Evolutionary conservation across 1,139 yeast genomes (phyloP).

Genomic region (Suhomyces yuchorum): DNA sequence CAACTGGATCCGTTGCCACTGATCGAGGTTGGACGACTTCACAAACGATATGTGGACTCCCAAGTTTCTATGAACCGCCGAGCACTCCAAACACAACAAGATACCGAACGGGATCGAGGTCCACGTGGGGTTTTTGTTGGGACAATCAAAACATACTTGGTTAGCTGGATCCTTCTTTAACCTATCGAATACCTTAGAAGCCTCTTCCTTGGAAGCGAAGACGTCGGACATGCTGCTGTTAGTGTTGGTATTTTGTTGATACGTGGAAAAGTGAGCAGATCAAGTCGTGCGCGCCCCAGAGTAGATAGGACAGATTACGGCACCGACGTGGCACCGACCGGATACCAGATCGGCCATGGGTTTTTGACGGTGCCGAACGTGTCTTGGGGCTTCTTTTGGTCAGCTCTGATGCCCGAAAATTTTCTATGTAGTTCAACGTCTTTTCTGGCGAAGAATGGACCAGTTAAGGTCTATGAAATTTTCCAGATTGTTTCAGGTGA

Average conservation of each 20-base stretch:
- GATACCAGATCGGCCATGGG: too few species aligned
- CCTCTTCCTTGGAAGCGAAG: slow-evolving; percentile 65
- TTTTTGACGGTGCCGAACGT: too few species aligned
- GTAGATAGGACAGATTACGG: neutral
- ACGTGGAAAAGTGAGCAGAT: slow-evolving; percentile 12
- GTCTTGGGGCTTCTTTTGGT: too few species aligned
- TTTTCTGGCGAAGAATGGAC: too few species aligned
- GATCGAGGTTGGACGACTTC: slow-evolving; percentile 85
- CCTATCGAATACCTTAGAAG: slow-evolving; percentile 56
- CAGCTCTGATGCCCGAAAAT: too few species aligned
- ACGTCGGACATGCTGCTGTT: slow-evolving; percentile 12
- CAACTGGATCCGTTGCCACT: slow-evolving; percentile 86
- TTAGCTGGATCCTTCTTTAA: slow-evolving; percentile 70
- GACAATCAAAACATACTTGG: slow-evolving; percentile 73
- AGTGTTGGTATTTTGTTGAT: slow-evolving; percentile 5
- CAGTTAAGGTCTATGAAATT: too few species aligned
- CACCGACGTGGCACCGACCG: too few species aligned
- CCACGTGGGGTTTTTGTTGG: slow-evolving; percentile 55
- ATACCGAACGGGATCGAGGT: slow-evolving; percentile 54
- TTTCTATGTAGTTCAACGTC: too few species aligned
- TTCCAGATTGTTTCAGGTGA: too few species aligned
- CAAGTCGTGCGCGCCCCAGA: slow-evolving; percentile 8
- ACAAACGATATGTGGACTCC: slow-evolving; percentile 62
- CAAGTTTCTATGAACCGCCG: slow-evolving; percentile 52
- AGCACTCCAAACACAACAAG: slow-evolving; percentile 50